Conservation (phyloP, 2,329 filamentous ascomycete species). For the Dryadomyces quercivorus region DNA sequence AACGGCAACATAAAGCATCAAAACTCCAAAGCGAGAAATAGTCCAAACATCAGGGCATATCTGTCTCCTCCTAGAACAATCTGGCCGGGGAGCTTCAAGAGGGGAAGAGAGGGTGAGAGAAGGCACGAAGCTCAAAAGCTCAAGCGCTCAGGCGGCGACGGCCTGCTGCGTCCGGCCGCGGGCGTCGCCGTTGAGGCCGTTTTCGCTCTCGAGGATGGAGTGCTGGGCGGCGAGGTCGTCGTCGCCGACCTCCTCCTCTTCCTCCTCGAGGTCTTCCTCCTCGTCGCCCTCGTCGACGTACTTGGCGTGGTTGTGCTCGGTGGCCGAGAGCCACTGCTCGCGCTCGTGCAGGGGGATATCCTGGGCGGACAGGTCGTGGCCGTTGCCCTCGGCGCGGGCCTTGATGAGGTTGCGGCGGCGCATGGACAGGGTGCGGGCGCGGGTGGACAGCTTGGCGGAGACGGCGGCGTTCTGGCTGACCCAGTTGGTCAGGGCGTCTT, state of each 20-base stretch:
- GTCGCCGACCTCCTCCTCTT: constrained; percentile 15
- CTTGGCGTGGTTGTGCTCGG: constrained; percentile 45
- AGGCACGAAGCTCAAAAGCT: too few species aligned
- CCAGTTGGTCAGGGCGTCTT: constrained; percentile 96
- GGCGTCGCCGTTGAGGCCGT: constrained; percentile 41
- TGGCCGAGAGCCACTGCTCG: constrained; percentile 75
- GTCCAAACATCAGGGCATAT: too few species aligned
- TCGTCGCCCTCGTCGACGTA: constrained; percentile 55
- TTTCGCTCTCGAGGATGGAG: constrained; percentile 39
- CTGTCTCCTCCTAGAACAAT: not conserved
- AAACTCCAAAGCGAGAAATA: not conserved
- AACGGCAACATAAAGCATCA: not conserved
- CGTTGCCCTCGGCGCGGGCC: constrained; percentile 61
- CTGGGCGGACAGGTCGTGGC: constrained; percentile 71
- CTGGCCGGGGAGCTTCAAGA: not conserved
- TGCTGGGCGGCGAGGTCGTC: constrained; percentile 19
- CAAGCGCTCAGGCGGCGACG: constrained; percentile 27
- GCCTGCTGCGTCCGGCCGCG: constrained; percentile 43
- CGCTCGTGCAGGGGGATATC: constrained; percentile 67
- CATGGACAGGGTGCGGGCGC: constrained; percentile 77
- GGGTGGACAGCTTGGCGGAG: constrained; percentile 72
- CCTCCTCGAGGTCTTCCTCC: constrained; percentile 24
- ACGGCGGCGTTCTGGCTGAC: constrained; percentile 83
- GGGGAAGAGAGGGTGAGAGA: too few species aligned
- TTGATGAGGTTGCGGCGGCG: constrained; percentile 64